Evolutionary conservation across 345 rosid genomes (phyloP), one percentile per base, ranked within the genome.

Genomic region (Syzygium grande): DNA sequence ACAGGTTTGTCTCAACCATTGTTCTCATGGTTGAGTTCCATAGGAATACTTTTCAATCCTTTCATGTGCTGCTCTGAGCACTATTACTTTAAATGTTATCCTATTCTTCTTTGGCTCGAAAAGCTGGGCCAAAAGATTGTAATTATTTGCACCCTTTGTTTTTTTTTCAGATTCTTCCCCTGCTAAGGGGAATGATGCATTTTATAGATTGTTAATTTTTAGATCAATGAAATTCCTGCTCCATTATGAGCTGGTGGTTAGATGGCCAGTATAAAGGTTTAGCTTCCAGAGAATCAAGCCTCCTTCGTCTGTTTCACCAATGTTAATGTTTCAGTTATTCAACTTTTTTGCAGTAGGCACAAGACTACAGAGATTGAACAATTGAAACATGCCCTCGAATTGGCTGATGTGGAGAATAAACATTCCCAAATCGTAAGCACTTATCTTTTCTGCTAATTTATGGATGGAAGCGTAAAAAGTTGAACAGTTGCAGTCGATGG

Each of bases 311-410:
- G 14, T 73, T 73, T 38, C 8, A 73, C 7, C 25, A 19, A 34
- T 38, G 14, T 19, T 73, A 38, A 19, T 38, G 25, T 73, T 73
- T 73, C 27, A 73, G 49, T 73, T 34, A 46, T 88, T 87, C 49
- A 63, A 51, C 89, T 87, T 53, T 80, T 77, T 84, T 91, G 87
- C 92, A 95, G 99, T 86, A 77, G 86, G 87, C 93, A 92, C 87
- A 93, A 92, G 92, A 90, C 93, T 87, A 30, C 87, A 84, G 94
- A 93, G 89, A 90, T 94, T 88, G 97, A 94, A 88, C 92, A 88
- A 90, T 93, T 95, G 84, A 91, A 91, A 86, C 87, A 92, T 86
- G 91, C 92, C 85, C 89, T 94, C 41, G 86, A 84, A 86, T 88
- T 59, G 83, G 91, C 90, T 90, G 89, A 89, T 88, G 89, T 87